These are phyloP conservation scores for Ascochyta pisi DNA, from an alignment of 2,329 filamentous ascomycete species.

Conservation along the genomic window DNA sequence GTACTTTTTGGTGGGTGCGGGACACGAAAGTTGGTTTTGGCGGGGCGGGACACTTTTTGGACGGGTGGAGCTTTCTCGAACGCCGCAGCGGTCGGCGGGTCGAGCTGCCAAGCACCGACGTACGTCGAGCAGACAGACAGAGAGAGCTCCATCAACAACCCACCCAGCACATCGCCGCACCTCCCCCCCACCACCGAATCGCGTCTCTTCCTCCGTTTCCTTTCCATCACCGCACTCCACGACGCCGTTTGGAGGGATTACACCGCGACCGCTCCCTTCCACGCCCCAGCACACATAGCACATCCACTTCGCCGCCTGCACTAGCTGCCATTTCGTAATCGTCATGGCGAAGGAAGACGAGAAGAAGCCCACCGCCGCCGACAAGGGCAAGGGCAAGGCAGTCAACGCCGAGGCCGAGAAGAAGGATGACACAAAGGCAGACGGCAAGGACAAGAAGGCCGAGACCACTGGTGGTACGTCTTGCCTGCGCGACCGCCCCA, in stretches of 20 bases:
- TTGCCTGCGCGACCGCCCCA: slow-evolving; percentile 20
- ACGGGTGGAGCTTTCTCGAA: slow-evolving; percentile 33
- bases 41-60: slow-evolving; percentile 21
- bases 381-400: slow-evolving; percentile 97
- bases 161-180: slow-evolving; percentile 24
- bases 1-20: slow-evolving; percentile 4
- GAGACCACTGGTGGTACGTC: slow-evolving; percentile 62
- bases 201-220: slow-evolving; percentile 5
- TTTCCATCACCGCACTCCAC: slow-evolving; percentile 5
- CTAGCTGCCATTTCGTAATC: slow-evolving; percentile 46
- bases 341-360: slow-evolving; percentile 94
- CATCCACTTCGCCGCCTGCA: slow-evolving; percentile 43
- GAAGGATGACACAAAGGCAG: slow-evolving; percentile 67
- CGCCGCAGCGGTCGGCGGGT: slow-evolving; percentile 12
- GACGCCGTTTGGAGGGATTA: slow-evolving; percentile 1
- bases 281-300: slow-evolving; percentile 10
- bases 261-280: slow-evolving; percentile 22
- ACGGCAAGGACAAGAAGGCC: slow-evolving; percentile 80
- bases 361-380: slow-evolving; percentile 77
- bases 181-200: slow-evolving; percentile 21
- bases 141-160: slow-evolving; percentile 42
- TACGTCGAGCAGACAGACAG: slow-evolving; percentile 27
- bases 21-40: neutral
- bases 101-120: slow-evolving; percentile 16
- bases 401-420: slow-evolving; percentile 69